A percentile compares a stretch with the other conserved stretches of the same genome.
Evolutionary conservation across 75 land plant genomes (phyloP).

Genomic region (Ceratopteris richardii): DNA sequence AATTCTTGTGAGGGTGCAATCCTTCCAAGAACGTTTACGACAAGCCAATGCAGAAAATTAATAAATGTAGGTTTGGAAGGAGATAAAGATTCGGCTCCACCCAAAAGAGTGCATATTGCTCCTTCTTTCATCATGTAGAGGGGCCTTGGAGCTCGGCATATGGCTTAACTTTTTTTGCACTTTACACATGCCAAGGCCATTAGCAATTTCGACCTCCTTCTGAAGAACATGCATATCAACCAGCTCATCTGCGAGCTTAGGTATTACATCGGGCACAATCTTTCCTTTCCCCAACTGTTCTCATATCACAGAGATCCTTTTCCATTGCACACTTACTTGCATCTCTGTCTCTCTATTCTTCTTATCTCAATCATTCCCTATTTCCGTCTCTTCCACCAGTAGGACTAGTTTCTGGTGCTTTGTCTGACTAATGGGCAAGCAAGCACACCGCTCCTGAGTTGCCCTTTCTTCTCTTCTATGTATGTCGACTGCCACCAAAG

Average conservation of each 20-base stretch:
- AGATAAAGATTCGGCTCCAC: constrained; percentile 23
- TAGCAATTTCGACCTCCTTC: constrained; percentile 19
- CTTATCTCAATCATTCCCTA: no score
- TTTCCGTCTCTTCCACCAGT: no score
- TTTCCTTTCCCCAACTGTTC: constrained; percentile 7
- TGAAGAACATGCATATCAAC: constrained; percentile 13
- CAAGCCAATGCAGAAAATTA: constrained; percentile 17
- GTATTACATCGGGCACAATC: constrained; percentile 18
- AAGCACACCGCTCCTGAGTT: no score
- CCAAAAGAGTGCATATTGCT: constrained; percentile 11
- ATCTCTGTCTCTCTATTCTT: no score
- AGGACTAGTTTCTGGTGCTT: no score
- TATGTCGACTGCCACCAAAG: no score
- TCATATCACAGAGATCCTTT: background rate
- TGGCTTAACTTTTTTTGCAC: constrained; percentile 8
- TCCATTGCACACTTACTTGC: no score
- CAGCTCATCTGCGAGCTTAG: background rate
- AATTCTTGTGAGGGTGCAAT: constrained; percentile 14
- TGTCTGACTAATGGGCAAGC: no score
- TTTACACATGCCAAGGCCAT: constrained; percentile 14
- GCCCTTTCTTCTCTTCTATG: no score
- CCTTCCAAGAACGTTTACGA: constrained; percentile 13
- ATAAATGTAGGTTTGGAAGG: constrained; percentile 1
- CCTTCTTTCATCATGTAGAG: background rate
- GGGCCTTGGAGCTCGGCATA: constrained; percentile 16